phyloP scores from a whole-genome alignment of 805 yeast genomes.

The Groenewaldozyma salmanticensis region DNA sequence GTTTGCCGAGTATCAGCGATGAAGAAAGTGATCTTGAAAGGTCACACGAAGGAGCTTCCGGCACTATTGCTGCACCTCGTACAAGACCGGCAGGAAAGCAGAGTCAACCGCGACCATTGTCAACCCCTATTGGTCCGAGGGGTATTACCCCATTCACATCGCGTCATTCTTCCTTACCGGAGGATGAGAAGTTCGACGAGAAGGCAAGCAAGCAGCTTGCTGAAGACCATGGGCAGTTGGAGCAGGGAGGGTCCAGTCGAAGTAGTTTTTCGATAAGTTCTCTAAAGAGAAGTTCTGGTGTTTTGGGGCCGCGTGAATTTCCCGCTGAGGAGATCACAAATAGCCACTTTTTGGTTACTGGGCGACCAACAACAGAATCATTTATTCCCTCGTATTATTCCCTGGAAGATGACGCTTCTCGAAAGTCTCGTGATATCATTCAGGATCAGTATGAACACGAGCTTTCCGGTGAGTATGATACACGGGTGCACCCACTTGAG shows the following conservation, averaged over 20 bases:
- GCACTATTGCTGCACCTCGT: too few species aligned
- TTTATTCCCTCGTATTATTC: background rate
- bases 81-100: too few species aligned
- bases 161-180: conserved; percentile 1
- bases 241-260: background rate
- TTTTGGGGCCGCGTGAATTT: background rate
- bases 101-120: too few species aligned
- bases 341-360: background rate
- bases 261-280: background rate
- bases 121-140: conserved; percentile 8
- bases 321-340: background rate
- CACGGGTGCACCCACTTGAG: too few species aligned
- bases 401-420: background rate
- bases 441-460: too few species aligned
- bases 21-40: too few species aligned
- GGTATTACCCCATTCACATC: background rate
- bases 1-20: too few species aligned
- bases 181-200: background rate
- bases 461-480: too few species aligned
- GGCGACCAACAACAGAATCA: background rate
- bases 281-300: background rate
- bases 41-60: too few species aligned
- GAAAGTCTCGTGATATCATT: too few species aligned
- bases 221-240: background rate
- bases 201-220: background rate